These are phyloP conservation scores for Solanum virginianum DNA, from an alignment of 257 asterid genomes.

Conservation along the genomic window DNA sequence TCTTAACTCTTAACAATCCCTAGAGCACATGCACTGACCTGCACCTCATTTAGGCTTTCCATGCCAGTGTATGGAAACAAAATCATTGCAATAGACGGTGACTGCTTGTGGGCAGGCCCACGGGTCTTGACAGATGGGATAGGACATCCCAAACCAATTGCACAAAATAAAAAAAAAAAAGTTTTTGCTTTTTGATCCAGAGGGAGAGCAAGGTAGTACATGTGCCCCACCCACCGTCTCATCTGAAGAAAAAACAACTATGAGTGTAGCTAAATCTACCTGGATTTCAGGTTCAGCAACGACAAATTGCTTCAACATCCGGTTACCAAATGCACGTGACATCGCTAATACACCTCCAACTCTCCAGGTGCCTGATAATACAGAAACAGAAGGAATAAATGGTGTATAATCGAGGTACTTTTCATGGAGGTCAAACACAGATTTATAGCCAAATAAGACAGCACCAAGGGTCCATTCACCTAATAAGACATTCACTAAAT, in stretches of 20 bases:
- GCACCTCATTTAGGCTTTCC: not conserved
- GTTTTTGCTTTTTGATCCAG: not conserved
- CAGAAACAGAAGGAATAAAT: not conserved
- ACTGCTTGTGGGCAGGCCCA: not conserved
- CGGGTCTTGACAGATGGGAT: not conserved
- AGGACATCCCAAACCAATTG: not conserved
- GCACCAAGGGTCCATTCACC: not conserved
- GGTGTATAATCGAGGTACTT: not conserved
- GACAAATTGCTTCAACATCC: conserved; percentile 90
- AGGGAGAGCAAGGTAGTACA: not conserved
- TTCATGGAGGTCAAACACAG: not conserved
- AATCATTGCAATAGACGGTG: not conserved
- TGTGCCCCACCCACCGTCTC: not conserved
- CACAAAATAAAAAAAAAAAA: not conserved
- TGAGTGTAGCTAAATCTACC: conserved; percentile 24
- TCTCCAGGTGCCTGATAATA: conserved; percentile 87
- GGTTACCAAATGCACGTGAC: conserved; percentile 99
- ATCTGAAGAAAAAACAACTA: not conserved
- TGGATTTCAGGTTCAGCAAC: conserved; percentile 99
- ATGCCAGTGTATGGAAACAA: not conserved
- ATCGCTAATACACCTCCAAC: conserved; percentile 98
- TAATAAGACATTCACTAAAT: not conserved
- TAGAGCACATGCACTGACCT: not conserved
- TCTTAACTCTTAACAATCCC: not conserved
- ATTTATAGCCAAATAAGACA: not conserved